Evolutionary conservation across 2,329 filamentous ascomycete genomes (phyloP).

Genomic region (Nannizziopsis barbatae): DNA sequence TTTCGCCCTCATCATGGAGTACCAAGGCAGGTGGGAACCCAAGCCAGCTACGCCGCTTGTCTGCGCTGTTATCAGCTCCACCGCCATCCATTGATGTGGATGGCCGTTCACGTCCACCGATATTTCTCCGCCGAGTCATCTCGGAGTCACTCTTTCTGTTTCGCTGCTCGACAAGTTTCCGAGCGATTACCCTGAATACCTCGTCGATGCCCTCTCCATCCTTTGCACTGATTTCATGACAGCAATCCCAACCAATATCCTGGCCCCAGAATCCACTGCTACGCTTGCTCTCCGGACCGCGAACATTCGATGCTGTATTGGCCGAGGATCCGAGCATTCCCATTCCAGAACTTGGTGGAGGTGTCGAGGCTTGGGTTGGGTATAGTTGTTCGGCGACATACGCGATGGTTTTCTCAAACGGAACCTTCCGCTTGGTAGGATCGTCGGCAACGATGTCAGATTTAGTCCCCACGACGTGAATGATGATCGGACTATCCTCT

Average conservation of each 20-base stretch:
- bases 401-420: constrained; percentile 89
- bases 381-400: constrained; percentile 89
- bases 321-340: constrained; percentile 23
- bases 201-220: constrained; percentile 93
- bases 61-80: constrained; percentile 46
- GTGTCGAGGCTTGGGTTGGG: constrained; percentile 55
- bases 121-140: constrained; percentile 36
- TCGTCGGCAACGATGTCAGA: constrained; percentile 81
- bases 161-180: constrained; percentile 68
- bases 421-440: constrained; percentile 66
- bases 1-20: constrained; percentile 24
- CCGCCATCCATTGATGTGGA: constrained; percentile 39
- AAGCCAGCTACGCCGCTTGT: constrained; percentile 57
- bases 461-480: constrained; percentile 93
- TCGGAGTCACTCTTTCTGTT: constrained; percentile 46
- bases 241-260: constrained; percentile 91
- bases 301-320: constrained; percentile 19
- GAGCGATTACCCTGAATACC: constrained; percentile 80
- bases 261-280: constrained; percentile 60
- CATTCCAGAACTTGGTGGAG: constrained; percentile 51
- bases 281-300: constrained; percentile 33
- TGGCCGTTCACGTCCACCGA: constrained; percentile 33
- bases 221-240: constrained; percentile 91
- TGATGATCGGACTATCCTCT: constrained; percentile 58
- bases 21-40: constrained; percentile 44